Evolutionary conservation across 2,329 filamentous ascomycete species (phyloP), one percentile per base, ranked within the genome.

Genomic region (Fusarium multiceps): DNA sequence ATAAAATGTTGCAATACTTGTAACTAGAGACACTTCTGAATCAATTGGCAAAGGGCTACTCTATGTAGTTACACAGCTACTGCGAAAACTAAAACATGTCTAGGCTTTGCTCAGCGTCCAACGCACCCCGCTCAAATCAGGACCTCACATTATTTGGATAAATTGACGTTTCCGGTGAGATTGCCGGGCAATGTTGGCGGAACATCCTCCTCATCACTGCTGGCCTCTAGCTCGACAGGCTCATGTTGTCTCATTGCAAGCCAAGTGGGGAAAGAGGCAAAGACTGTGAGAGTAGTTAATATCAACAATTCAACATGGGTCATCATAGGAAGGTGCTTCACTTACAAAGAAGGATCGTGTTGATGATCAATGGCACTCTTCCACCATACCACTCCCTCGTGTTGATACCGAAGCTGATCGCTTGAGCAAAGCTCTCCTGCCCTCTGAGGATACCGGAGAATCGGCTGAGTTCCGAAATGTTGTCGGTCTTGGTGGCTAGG

Each of bases 401-500:
- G 50, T 82, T 82, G 4, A 82, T 54, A 0, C 80, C 80, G 53
- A 75, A 82, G n/a, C 76, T 76, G 11, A 82, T 73, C 3, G 80
- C 80, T 63, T 82, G 80, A 0, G 76, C 75, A 21, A 82, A 81
- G 32, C 80, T 82, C 72, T 82, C 81, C 62, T 82, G 80, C 3
- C 81, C 81, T 32, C 81, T 65, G 21, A 82, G 66, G 28, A 82
- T 79, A 7, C 81, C 80, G 4, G 80, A 79, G 47, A 81, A 79
- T 0, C 81, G 77, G 5, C 78, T 80, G 16, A 86, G 74, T 66
- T 88, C 85, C 1, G 85, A 85, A 60, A 87, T 86, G 51, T 87
- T 86, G 55, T 87, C 83, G 0, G 85, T 87, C 78, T 83, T 87
- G 7, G 82, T 86, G 0, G 85, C 83, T 3, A 88, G 76, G 20